Base-by-base conservation (phyloP, 78 protist species). In the Dictyostelium intermedium region DNA sequence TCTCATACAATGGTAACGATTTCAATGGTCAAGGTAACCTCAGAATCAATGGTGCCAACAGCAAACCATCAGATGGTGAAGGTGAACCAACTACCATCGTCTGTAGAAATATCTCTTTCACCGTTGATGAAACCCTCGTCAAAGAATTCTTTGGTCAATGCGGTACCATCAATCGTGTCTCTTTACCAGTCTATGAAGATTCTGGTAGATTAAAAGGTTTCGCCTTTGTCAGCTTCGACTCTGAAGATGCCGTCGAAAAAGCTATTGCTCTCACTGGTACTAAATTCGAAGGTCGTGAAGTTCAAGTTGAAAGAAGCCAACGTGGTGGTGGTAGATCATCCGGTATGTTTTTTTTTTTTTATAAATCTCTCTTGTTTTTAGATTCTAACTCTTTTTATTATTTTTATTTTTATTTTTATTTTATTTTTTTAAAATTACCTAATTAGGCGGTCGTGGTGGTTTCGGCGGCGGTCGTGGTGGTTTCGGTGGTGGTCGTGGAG, bases 101-200 rank as follows among this genome's bases (percentile, higher is more conserved):
- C 18, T 23, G 27, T 63, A 81, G 56, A 56, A 45, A 81, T 25
- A 34, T 81, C 20, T 8, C 84, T 9, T 45, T 45, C 60, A 32
- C 69, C 56, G 69, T 30, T 8, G 74, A 81, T 39, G 74, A 81
- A 81, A 30, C 45, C 27, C n/a, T 39, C 5, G 41, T 81, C 9
- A 56, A 81, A 81, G 76, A 81, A 41, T 81, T 53, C 85, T 81
- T 81, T 14, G 18, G 11, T 8, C 10, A 25, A 23, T 81, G 69
- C 56, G 85, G 85, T 53, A 35, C 27, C 11, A 53, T 81, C 69
- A 81, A 47, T 53, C 85, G 69, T 81, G 73, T 81, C 27, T 41
- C 69, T 16, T 39, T 27, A 81, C 85, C 85, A 81, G 27, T 25
- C 8, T 76, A 76, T 23, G 82, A 81, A 81, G 85, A 53, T 53